Evolutionary conservation across 495 filamentous ascomycete species (phyloP), one percentile per base, ranked within the genome.

Genomic region (Aspergillus indologenus): DNA sequence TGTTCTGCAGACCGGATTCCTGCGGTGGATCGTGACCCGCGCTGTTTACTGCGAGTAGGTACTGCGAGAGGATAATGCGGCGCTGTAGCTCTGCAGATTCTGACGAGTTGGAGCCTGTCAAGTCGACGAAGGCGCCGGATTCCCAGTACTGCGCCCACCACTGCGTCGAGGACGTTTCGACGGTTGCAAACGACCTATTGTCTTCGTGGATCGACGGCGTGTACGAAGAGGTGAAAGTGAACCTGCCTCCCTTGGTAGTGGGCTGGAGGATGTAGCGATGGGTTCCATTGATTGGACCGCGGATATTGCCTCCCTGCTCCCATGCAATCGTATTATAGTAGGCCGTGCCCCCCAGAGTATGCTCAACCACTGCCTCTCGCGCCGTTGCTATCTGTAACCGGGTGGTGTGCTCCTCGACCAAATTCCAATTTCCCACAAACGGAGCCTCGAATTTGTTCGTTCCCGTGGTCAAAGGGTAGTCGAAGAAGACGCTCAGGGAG

Each of bases 21-120:
- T 67, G 64, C 1, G 64, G 61, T 2, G 64, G 64, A 29, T 61
- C 56, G 49, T 67, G 26, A 18, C 56, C 56, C 31, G 60, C 60
- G 7, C 48, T 47, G 53, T 62, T 59, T 17, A 62, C 60, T 22
- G 60, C 60, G 19, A 62, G 24, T 11, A 62, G 56, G 46, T 62
- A 62, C 44, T 59, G 60, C 8, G 60, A 62, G 11, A 62, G 50
- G 45, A 62, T 58, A 12, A 58, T 58, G 17, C 60, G 53, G n/a
- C 60, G 20, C 42, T 62, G 60, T 0, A 62, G 26, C 20, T 62
- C 60, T 17, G n/a, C 19, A 23, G 57, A 43, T 17, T 22, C 24
- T 8, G 51, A 15, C n/a, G 45, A 40, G 7, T 15, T 20, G 0
- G 58, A 50, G 3, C 1, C 22, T 3, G 58, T 61, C 22, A 61